Conservation (phyloP, 768 basidiomycete species). For the Termitomyces sp. region DNA sequence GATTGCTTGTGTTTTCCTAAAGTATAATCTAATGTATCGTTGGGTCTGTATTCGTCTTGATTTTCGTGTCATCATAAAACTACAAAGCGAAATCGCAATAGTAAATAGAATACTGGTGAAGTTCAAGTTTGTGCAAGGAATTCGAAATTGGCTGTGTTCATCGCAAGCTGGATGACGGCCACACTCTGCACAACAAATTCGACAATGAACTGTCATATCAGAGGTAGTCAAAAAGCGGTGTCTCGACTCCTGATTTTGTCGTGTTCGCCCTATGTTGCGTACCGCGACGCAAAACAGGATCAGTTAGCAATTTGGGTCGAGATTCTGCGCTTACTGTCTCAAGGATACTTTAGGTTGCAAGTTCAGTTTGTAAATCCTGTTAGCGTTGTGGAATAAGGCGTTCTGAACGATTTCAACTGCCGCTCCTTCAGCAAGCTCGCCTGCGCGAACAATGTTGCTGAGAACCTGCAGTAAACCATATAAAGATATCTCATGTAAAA, state of each 20-base stretch:
- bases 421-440: constrained; percentile 51
- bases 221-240: not conserved
- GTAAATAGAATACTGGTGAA: not conserved
- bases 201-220: not conserved
- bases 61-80: not conserved
- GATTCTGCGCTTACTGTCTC: not conserved
- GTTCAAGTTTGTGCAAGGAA: not conserved
- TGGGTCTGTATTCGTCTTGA: not conserved
- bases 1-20: constrained; percentile 1
- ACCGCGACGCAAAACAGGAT: not conserved
- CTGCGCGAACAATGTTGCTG: constrained; percentile 38
- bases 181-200: not conserved
- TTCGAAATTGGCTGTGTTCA: too few relatives aligned
- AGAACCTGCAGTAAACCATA: constrained; percentile 46
- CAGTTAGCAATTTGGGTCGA: not conserved
- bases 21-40: constrained; percentile 4
- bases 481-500: not conserved
- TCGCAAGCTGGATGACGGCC: not conserved
- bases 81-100: not conserved
- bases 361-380: constrained; percentile 55
- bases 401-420: constrained; percentile 52
- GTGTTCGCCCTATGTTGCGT: not conserved
- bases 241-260: not conserved
- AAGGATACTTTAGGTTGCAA: constrained; percentile 23
- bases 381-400: constrained; percentile 65